These are phyloP conservation scores for Cladophialophora exuberans DNA, from an alignment of 2,329 filamentous ascomycete species.

Conservation along the genomic window DNA sequence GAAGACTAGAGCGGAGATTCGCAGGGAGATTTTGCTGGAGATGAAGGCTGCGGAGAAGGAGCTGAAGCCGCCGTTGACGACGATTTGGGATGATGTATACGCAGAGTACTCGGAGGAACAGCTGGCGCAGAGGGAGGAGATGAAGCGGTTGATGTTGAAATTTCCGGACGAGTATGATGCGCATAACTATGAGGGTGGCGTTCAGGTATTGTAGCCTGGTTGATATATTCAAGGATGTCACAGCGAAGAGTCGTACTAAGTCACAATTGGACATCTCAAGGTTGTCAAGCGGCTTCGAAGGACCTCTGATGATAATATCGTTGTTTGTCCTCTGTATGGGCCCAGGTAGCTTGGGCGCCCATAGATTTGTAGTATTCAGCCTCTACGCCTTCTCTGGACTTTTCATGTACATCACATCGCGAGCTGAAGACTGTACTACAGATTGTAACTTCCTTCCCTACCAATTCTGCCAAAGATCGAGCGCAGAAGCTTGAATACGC, in stretches of 20 bases:
- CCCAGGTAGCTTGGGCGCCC: no score
- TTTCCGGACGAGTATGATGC: constrained; percentile 95
- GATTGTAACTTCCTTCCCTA: no score
- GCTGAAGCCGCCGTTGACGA: constrained; percentile 56
- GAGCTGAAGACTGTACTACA: no score
- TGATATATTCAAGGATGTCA: neutral
- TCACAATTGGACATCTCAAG: no score
- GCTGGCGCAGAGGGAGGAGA: constrained; percentile 72
- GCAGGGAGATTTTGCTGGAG: constrained; percentile 77
- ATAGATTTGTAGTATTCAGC: no score
- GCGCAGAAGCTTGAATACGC: neutral
- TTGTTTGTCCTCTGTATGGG: no score
- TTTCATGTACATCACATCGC: no score
- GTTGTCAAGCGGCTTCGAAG: no score
- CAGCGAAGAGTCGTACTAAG: neutral
- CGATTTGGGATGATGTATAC: constrained; percentile 82
- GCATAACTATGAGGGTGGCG: constrained; percentile 72
- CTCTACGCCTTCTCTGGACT: no score
- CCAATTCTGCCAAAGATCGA: neutral
- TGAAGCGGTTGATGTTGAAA: constrained; percentile 72
- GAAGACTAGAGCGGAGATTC: constrained; percentile 64
- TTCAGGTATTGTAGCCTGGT: constrained; percentile 60
- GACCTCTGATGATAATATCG: no score
- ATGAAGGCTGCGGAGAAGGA: constrained; percentile 71
- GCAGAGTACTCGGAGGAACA: constrained; percentile 81